Base-by-base conservation (phyloP, 306 rosid species). In the Fragaria nilgerrensis region DNA sequence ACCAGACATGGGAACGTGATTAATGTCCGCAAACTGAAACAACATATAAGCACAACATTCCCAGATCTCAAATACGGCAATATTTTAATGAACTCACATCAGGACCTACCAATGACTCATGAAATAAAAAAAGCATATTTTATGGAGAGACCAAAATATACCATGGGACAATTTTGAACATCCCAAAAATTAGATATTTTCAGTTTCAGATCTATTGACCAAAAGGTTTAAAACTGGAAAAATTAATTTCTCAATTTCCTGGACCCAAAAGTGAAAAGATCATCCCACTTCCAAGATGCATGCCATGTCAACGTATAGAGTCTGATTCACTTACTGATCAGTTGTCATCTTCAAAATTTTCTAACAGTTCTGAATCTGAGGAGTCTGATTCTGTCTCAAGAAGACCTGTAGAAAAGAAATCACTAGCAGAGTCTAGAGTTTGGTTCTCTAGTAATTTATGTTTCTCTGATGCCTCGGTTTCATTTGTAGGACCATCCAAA, bases 401-500 rank as follows among this genome's bases (percentile, higher is more conserved):
- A 36, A 84, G 77, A 68, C 58, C 62, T 65, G 81, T 11, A 25
- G 88, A 75, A 75, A 78, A 72, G 82, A 74, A 55, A 73, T 82
- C 80, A 70, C 67, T 61, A 44, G 68, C 56, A 62, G 67, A 73
- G 50, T 82, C 80, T 66, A 73, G 53, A 55, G 71, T 78, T 69
- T 81, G 80, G 72, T 67, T 80, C 49, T 64, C 73, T 37, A 45
- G 27, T 45, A 43, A 65, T 65, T 68, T 77, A 67, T 39, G 84
- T 69, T 77, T 80, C 71, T 82, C 22, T 56, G 79, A 80, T 82
- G 74, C 68, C 71, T 9, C 45, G 70, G 73, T 74, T 76, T 62
- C 74, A 81, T 65, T 52, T 45, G 80, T 78, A 78, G 87, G 90
- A 75, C 75, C 14, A 27, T 90, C 90, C 78, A 90, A 84, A 47